Percentiles rank a stretch among this genome's conserved stretches.
phyloP scores from a whole-genome alignment of 208 protist genomes.

The Trypanosoma scelopori region DNA sequence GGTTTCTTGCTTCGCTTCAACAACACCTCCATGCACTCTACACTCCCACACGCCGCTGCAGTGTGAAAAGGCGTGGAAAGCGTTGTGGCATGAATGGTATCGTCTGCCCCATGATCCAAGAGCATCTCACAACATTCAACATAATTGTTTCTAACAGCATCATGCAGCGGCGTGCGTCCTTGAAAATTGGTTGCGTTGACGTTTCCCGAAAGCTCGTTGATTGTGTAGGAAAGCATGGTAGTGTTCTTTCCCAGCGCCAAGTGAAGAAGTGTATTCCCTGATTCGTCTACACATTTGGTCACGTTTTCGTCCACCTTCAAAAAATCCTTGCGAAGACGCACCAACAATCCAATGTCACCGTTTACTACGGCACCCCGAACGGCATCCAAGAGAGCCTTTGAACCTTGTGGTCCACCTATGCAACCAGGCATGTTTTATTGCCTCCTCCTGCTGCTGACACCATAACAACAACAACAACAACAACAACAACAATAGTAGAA shows the following conservation, averaged over 20 bases:
- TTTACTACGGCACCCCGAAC: conserved; percentile 61
- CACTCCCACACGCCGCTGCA: conserved; percentile 84
- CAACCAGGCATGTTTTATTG: not conserved
- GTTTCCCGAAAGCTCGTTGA: conserved; percentile 62
- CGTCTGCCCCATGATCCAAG: conserved; percentile 79
- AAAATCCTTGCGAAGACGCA: conserved; percentile 71
- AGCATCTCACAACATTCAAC: conserved; percentile 80
- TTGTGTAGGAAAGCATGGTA: conserved; percentile 61
- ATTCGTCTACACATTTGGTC: conserved; percentile 82
- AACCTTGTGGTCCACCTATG: conserved; percentile 81
- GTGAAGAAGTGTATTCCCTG: conserved; percentile 85
- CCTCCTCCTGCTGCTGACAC: not conserved
- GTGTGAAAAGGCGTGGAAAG: conserved; percentile 91
- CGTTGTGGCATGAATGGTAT: conserved; percentile 76
- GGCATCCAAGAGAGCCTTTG: conserved; percentile 84
- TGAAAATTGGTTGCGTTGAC: conserved; percentile 83
- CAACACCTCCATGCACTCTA: conserved; percentile 88
- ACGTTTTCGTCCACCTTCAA: conserved; percentile 77
- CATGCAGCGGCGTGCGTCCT: conserved; percentile 86
- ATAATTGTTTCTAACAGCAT: conserved; percentile 84
- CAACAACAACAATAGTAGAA: no score
- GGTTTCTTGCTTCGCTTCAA: conserved; percentile 67
- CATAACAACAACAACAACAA: conserved; percentile 7
- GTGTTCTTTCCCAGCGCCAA: conserved; percentile 72
- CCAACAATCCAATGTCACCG: conserved; percentile 72